Evolutionary conservation across 345 rosid species (phyloP), one percentile per base, ranked within the genome.

Genomic region (Tarenaya hassleriana): DNA sequence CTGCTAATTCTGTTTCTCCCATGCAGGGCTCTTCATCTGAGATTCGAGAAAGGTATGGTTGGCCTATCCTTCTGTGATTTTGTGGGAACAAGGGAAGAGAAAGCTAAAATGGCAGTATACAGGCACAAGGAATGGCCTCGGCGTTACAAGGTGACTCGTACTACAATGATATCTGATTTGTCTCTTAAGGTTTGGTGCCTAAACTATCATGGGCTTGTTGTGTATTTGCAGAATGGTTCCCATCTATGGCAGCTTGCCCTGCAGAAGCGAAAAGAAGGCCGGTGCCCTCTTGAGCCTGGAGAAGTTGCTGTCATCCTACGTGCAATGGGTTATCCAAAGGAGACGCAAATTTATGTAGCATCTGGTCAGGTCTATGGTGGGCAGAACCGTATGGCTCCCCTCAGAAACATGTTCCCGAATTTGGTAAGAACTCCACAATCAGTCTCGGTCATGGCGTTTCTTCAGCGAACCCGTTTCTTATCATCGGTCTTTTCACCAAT

Each of bases 41-140:
- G 99, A 73, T 94, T 94, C 66, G 99, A 94, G 76, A 94, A 94
- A 65, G 99, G 99, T 47, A 94, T 94, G 99, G 99, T 88, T 20
- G 97, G 99, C 46, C 63, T 94, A 61, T 94, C 99, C 0, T 94
- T 94, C 56, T 94, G 99, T 27, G 99, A 94, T 73, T 94, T 94
- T 55, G 92, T 94, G 67, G 99, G 97, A 18, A 83, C 95, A 52
- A 82, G 97, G 75, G 97, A 88, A 61, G 99, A 94, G 86, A 94
- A 94, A 66, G 86, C 73, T 56, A 75, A 16, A 80, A 88, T 94
- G 99, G 95, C 95, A 14, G 92, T 75, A 62, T 88, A 94, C 63
- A 73, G 99, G 57, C 71, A 94, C 65, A 94, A 88, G 68, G 97
- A 94, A 69, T 94, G 99, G 99, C 99, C 99, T 58, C 74, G 99